Percentiles rank a stretch among this genome's conserved stretches.
These are phyloP conservation scores for Diaporthe helianthi DNA, from an alignment of 2,329 filamentous ascomycete genomes.

Conservation along the genomic window DNA sequence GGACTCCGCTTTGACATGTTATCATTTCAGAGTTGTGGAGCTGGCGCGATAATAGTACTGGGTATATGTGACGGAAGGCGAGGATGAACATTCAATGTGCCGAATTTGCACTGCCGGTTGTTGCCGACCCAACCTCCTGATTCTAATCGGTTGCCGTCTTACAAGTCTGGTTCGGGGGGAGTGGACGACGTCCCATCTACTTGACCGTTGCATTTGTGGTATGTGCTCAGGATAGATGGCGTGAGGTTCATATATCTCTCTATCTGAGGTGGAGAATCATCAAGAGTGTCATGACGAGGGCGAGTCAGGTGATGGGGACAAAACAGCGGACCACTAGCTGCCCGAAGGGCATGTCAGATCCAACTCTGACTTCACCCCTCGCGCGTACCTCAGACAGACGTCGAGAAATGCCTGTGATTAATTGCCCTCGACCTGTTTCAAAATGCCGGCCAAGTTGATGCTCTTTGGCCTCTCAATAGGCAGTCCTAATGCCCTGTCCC, in stretches of 20 bases:
- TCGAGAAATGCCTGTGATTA: neutral
- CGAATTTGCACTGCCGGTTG: conserved; percentile 1
- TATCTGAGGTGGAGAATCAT: neutral
- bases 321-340: neutral
- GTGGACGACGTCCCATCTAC: conserved; percentile 4
- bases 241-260: neutral
- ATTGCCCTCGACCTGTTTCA: conserved; percentile 66
- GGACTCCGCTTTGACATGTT: too few relatives aligned
- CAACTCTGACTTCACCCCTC: neutral
- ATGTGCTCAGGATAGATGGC: neutral
- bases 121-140: neutral
- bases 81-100: neutral
- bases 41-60: too few relatives aligned
- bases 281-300: neutral
- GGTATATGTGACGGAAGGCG: too few relatives aligned
- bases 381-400: neutral
- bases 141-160: conserved; percentile 2
- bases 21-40: too few relatives aligned
- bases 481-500: conserved; percentile 91
- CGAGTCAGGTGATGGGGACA: neutral
- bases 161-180: conserved; percentile 1
- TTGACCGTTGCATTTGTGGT: neutral
- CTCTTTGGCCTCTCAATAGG: conserved; percentile 98
- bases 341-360: neutral
- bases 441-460: conserved; percentile 87